phyloP scores from a whole-genome alignment of 2,329 filamentous ascomycete genomes.

The Cadophora luteo-olivacea region DNA sequence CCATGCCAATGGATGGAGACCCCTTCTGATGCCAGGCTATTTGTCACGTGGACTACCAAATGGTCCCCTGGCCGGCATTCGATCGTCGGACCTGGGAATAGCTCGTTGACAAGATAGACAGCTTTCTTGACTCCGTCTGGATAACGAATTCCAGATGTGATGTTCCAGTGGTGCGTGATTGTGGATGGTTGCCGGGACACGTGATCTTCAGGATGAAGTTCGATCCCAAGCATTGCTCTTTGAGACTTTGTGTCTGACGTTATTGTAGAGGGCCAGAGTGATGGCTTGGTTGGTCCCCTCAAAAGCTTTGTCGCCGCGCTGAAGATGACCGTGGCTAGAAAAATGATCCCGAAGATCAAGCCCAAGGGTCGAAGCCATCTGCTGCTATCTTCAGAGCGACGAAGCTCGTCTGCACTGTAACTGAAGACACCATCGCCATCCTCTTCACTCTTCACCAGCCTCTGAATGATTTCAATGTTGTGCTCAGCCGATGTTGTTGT shows the following conservation, averaged over 20 bases:
- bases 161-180: slow-evolving; percentile 49
- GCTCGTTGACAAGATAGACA: slow-evolving; percentile 57
- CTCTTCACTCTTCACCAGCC: neutral
- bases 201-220: slow-evolving; percentile 53
- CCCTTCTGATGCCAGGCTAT: slow-evolving; percentile 52
- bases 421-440: neutral
- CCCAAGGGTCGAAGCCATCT: slow-evolving; percentile 22
- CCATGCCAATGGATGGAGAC: slow-evolving; percentile 66
- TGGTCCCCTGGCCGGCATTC: slow-evolving; percentile 51
- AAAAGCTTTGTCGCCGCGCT: neutral
- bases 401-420: neutral
- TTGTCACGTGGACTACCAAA: slow-evolving; percentile 56
- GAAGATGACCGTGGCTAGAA: slow-evolving; percentile 15
- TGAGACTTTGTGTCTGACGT: no score
- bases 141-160: slow-evolving; percentile 48
- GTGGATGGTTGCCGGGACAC: slow-evolving; percentile 45
- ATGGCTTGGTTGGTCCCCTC: no score
- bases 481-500: neutral
- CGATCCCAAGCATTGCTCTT: slow-evolving; percentile 25
- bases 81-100: slow-evolving; percentile 57
- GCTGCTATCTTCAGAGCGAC: slow-evolving; percentile 12
- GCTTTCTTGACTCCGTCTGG: slow-evolving; percentile 58
- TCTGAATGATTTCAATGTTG: slow-evolving; percentile 10
- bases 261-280: no score
- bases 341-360: slow-evolving; percentile 19